phyloP scores from a whole-genome alignment of 805 yeast species.

The Ogataea pignaliae region DNA sequence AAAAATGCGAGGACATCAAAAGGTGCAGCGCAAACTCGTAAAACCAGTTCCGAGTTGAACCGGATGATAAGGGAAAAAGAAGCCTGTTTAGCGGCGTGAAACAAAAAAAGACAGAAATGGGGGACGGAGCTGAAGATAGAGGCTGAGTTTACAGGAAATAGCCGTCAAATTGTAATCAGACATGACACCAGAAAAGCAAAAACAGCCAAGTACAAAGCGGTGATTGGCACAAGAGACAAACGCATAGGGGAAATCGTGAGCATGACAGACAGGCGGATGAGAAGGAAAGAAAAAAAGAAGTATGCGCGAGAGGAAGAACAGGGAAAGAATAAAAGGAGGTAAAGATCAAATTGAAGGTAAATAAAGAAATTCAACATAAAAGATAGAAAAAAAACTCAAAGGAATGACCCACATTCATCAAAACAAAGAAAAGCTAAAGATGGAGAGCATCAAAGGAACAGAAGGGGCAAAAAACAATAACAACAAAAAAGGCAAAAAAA shows the following conservation, averaged over 20 bases:
- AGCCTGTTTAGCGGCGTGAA: background rate
- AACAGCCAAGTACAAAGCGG: no score
- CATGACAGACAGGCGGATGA: no score
- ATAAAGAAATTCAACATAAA: background rate
- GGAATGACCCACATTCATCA: no score
- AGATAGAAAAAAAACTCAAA: no score
- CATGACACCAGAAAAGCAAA: no score
- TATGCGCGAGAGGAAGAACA: no score
- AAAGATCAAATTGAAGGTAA: background rate
- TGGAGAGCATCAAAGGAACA: background rate
- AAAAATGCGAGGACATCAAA: no score
- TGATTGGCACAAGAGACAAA: no score
- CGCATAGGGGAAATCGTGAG: no score
- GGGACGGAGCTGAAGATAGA: background rate
- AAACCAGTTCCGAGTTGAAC: constrained; percentile 10
- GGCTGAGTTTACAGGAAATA: background rate
- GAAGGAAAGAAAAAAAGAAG: no score
- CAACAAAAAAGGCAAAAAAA: background rate
- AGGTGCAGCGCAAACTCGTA: no score
- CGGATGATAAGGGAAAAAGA: constrained; percentile 13
- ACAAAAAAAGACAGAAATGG: constrained; percentile 1
- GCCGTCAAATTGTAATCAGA: no score
- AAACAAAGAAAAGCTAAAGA: constrained; percentile 2
- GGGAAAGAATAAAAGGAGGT: background rate
- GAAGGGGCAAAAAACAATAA: background rate